Base-by-base conservation (phyloP, 169 alveolate genomes). In the Babesia bigemina region DNA sequence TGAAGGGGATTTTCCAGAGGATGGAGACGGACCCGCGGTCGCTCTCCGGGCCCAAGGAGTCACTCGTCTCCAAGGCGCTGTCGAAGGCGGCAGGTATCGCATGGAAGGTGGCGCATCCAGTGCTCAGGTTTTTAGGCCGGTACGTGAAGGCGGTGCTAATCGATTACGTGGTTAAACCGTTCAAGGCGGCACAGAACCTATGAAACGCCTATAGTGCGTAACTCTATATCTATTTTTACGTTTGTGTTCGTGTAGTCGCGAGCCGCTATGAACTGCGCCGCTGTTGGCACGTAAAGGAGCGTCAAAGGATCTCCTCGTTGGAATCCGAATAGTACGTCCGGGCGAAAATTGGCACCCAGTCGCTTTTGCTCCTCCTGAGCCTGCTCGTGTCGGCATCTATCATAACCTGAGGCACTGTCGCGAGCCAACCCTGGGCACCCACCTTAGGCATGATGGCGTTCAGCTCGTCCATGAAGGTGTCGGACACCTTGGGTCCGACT, bases 401-500 rank as follows among this genome's bases (percentile, higher is more conserved):
- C 26, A 89, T 75, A 33, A 89, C 85, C 89, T 82, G 70, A 17
- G 22, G 0, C n/a, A 72, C 14, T 14, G 17, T 7, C 6, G 19
- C 12, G n/a, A 63, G 33, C n/a, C n/a, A 14, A 10, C 7, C 10
- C 0, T 10, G 16, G 2, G 21, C 28, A 55, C 78, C 39, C 21
- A 88, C 94, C 88, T 84, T 82, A 33, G 95, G 92, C 72, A 91
- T 82, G 49, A 87, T 72, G 79, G 92, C 67, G 83, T 79, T 79
- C 77, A 92, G 79, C 61, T 92, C 87, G 59, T 78, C 86, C 79
- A 92, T 76, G 65, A 92, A 92, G 59, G 69, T 86, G 66, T 90
- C 92, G 26, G 95, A 92, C 26, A 92, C 95, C 61, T 82, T 74
- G 44, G 93, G 94, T 0, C 95, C 95, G 66, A 91, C 79, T 12